A percentile compares a stretch with the other conserved stretches of the same genome.
Conservation (phyloP, 495 filamentous ascomycete genomes). For the Penicillium robsamsonii region DNA sequence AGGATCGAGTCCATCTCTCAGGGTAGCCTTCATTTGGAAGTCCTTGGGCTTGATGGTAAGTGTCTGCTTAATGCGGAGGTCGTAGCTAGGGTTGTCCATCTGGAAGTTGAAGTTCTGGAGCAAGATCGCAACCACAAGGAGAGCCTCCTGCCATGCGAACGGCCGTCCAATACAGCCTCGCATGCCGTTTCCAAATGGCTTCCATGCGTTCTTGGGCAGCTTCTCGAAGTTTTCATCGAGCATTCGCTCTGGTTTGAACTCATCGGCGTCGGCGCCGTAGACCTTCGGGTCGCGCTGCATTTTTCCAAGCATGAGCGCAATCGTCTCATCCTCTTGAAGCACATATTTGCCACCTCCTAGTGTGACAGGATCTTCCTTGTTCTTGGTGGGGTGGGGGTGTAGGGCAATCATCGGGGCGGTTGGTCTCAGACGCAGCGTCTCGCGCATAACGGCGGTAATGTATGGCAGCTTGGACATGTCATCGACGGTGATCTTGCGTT, state of each 20-base stretch:
- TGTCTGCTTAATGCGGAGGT: conserved; percentile 62
- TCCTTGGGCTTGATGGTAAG: conserved; percentile 75
- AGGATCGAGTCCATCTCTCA: conserved; percentile 58
- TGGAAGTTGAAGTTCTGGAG: conserved; percentile 63
- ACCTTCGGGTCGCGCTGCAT: conserved; percentile 68
- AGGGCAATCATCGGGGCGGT: conserved; percentile 54
- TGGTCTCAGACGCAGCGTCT: conserved; percentile 65
- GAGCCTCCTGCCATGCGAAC: conserved; percentile 65
- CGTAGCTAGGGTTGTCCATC: conserved; percentile 54
- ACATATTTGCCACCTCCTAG: conserved; percentile 61
- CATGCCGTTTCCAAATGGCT: conserved; percentile 61
- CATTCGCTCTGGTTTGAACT: conserved; percentile 68
- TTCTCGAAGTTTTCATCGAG: conserved; percentile 58
- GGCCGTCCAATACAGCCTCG: conserved; percentile 64
- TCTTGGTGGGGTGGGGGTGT: conserved; percentile 38
- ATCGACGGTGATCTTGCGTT: conserved; percentile 59
- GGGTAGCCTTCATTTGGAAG: conserved; percentile 64
- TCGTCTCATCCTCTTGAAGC: conserved; percentile 52
- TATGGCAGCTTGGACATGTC: conserved; percentile 67
- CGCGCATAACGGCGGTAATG: conserved; percentile 63
- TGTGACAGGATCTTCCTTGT: conserved; percentile 52
- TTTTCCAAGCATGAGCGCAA: conserved; percentile 55
- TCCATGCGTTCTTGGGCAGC: conserved; percentile 59
- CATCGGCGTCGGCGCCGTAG: conserved; percentile 58
- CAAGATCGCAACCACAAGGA: conserved; percentile 54